phyloP scores from a whole-genome alignment of 1,284 basidiomycete genomes.

The Melampsora americana region DNA sequence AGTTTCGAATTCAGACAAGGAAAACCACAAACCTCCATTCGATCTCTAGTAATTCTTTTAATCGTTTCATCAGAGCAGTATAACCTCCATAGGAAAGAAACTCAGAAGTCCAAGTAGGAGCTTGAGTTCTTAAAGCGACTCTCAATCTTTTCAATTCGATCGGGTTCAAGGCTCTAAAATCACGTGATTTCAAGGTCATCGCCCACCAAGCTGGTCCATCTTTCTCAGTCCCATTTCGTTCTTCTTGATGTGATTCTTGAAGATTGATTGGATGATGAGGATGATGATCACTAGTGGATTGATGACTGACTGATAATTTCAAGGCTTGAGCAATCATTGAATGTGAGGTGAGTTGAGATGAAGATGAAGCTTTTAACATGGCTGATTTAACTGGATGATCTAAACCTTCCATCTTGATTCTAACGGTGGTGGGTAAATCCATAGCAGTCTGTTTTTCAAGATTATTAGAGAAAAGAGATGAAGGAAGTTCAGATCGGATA shows the following conservation, averaged over 20 bases:
- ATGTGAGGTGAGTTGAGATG: slow-evolving; percentile 46
- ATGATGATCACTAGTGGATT: neutral
- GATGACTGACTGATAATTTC: neutral
- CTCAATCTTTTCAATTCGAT: slow-evolving; percentile 34
- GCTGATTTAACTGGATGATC: slow-evolving; percentile 77
- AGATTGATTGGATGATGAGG: neutral
- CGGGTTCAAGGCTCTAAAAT: slow-evolving; percentile 15
- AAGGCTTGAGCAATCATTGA: neutral
- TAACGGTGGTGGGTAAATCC: slow-evolving; percentile 71
- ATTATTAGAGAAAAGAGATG: neutral
- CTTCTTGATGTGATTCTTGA: slow-evolving; percentile 54
- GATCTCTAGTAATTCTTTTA: slow-evolving; percentile 88
- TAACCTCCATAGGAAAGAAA: slow-evolving; percentile 84
- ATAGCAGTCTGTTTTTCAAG: slow-evolving; percentile 68
- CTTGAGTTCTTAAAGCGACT: slow-evolving; percentile 45
- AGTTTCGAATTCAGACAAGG: slow-evolving; percentile 11
- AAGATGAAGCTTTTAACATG: slow-evolving; percentile 80
- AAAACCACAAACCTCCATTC: slow-evolving; percentile 77
- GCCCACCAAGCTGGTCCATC: slow-evolving; percentile 69
- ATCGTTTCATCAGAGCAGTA: slow-evolving; percentile 69
- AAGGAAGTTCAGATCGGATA: neutral
- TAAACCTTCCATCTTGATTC: slow-evolving; percentile 72
- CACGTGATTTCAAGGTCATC: slow-evolving; percentile 4
- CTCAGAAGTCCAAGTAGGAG: slow-evolving; percentile 77
- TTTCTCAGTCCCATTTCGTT: slow-evolving; percentile 66